Percentiles rank a stretch among this genome's conserved stretches.
phyloP scores from a whole-genome alignment of 257 asterid genomes.

The Jacaranda copaia region DNA sequence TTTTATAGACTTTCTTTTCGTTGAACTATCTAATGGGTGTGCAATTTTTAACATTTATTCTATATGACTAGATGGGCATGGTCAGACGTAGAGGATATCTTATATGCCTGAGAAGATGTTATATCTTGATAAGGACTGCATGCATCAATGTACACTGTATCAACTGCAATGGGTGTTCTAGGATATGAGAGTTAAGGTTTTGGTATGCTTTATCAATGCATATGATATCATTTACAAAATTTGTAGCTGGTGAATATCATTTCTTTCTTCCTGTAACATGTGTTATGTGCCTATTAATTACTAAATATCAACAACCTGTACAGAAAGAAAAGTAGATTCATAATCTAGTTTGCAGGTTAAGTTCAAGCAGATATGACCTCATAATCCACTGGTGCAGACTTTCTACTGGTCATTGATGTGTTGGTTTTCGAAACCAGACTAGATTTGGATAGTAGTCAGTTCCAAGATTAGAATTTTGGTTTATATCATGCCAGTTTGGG shows the following conservation, averaged over 20 bases:
- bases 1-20: neutral
- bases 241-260: neutral
- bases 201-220: neutral
- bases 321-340: conserved; percentile 11
- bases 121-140: conserved; percentile 1
- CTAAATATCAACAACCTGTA: neutral
- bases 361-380: neutral
- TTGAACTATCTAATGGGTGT: neutral
- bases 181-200: neutral
- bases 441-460: neutral
- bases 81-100: conserved; percentile 1
- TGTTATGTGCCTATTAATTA: neutral
- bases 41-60: neutral
- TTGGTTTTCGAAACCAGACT: neutral
- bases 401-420: neutral
- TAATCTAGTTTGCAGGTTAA: neutral
- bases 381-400: neutral
- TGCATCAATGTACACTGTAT: neutral
- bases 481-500: conserved; percentile 1
- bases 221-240: neutral
- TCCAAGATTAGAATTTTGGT: conserved; percentile 5
- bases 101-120: neutral
- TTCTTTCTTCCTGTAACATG: conserved; percentile 1
- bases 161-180: neutral
- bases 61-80: neutral